phyloP scores from a whole-genome alignment of 805 yeast genomes.

The Ogataea pilisensis region DNA sequence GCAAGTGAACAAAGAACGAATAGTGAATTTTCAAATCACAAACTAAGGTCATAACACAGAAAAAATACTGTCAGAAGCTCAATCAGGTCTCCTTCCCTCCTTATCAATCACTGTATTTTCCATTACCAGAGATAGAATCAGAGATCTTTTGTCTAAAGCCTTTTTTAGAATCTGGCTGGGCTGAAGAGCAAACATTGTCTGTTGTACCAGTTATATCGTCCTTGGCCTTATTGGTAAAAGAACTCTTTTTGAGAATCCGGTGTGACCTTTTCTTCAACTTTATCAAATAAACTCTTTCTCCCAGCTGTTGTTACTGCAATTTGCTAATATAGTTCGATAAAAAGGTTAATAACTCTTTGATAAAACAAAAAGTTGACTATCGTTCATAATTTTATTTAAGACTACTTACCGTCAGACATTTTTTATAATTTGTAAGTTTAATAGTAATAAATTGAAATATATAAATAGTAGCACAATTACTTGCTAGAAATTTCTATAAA shows the following conservation, averaged over 20 bases:
- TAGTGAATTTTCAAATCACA: too few species aligned
- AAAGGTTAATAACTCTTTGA: background rate
- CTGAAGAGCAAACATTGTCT: slow-evolving; percentile 57
- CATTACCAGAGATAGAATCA: slow-evolving; percentile 61
- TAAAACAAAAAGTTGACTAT: too few species aligned
- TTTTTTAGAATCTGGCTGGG: slow-evolving; percentile 65
- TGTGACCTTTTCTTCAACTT: slow-evolving; percentile 59
- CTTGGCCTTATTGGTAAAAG: slow-evolving; percentile 62
- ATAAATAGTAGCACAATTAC: too few species aligned
- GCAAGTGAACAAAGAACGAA: too few species aligned
- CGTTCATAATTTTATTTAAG: too few species aligned
- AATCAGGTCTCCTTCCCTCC: background rate
- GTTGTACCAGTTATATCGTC: slow-evolving; percentile 63
- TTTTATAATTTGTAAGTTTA: background rate
- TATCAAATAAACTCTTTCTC: slow-evolving; percentile 74
- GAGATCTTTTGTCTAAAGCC: slow-evolving; percentile 64
- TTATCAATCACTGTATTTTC: slow-evolving; percentile 34
- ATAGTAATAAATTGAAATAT: too few species aligned
- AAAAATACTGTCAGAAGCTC: background rate
- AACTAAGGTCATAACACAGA: background rate
- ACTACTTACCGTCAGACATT: background rate
- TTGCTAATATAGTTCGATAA: background rate
- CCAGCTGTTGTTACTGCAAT: slow-evolving; percentile 35
- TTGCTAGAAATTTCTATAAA: too few species aligned
- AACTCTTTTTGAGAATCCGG: slow-evolving; percentile 70